These are phyloP conservation scores for Vachellia collinsii DNA, from an alignment of 306 rosid genomes.

Conservation along the genomic window DNA sequence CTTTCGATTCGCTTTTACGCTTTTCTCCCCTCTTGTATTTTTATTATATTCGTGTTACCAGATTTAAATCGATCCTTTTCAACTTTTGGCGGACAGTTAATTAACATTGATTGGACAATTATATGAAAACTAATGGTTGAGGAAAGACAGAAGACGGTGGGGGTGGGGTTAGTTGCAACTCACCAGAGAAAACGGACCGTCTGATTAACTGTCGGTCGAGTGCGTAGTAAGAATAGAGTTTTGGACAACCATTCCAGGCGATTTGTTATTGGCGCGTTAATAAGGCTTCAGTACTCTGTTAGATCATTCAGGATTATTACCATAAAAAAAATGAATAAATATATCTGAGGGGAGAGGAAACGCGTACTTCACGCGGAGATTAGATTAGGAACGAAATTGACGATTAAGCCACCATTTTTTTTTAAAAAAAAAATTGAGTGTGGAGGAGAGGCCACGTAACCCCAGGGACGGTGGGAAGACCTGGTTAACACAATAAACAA, in stretches of 20 bases:
- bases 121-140: neutral
- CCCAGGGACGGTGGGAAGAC: too few relatives aligned
- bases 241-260: slow-evolving; percentile 1
- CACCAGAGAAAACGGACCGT: slow-evolving; percentile 19
- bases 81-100: neutral
- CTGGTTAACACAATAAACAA: too few relatives aligned
- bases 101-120: slow-evolving; percentile 17
- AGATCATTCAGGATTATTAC: neutral
- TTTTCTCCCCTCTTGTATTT: neutral
- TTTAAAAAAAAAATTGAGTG: too few relatives aligned
- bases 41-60: neutral
- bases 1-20: slow-evolving; percentile 2
- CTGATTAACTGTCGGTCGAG: slow-evolving; percentile 1
- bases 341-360: neutral
- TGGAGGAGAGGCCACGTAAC: neutral
- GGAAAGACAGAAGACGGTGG: neutral
- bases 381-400: neutral
- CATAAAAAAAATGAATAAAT: neutral
- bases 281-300: neutral
- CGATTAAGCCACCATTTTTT: neutral
- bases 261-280: neutral
- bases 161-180: slow-evolving; percentile 27
- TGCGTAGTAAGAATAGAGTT: neutral
- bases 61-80: neutral
- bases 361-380: slow-evolving; percentile 45